Evolutionary conservation across 2,329 filamentous ascomycete genomes (phyloP), one percentile per base, ranked within the genome.

Genomic region (Talaromyces sp.): DNA sequence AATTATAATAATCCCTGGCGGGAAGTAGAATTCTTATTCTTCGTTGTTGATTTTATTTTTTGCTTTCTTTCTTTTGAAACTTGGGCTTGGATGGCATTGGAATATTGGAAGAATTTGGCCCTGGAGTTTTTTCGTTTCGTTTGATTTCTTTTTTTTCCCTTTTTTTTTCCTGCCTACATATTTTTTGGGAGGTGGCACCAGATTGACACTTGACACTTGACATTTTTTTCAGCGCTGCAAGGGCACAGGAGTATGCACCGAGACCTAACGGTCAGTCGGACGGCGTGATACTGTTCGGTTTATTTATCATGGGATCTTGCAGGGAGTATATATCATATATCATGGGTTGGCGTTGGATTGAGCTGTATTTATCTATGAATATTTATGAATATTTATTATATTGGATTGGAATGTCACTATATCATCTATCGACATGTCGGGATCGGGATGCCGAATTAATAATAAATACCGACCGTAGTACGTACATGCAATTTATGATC

Each of bases 291-390:
- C 34, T 57, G 36, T 30, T 31, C 7, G 5, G 56, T 12, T 47
- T 47, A 23, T 5, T 47, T 47, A 27, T 47, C 9, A 47, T 27
- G 44, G 44, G 44, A 27, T 47, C 44, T 47, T 47, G 44, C 23
- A 18, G 44, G 1, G 23, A 47, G 44, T 57, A 47, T 57, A 57
- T 44, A 57, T 23, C 56, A 57, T 44, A 34, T n/a, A 57, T 44
- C 56, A 44, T 47, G 34, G 56, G 44, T 31, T 27, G 44, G 44
- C 44, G 44, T 47, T 47, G 44, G 44, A 14, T 27, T 27, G 44
- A n/a, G 36, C 36, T 40, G 36, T 40, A 44, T 27, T 40, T 40
- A 40, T 40, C 16, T 33, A 8, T 40, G 36, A n/a, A 6, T 40
- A 40, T 40, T 40, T n/a, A 40, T 40, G 23, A 23, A 12, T 36